Base-by-base conservation (phyloP, 192 early-diverging fungal species). In the Rhizophagus sp. region DNA sequence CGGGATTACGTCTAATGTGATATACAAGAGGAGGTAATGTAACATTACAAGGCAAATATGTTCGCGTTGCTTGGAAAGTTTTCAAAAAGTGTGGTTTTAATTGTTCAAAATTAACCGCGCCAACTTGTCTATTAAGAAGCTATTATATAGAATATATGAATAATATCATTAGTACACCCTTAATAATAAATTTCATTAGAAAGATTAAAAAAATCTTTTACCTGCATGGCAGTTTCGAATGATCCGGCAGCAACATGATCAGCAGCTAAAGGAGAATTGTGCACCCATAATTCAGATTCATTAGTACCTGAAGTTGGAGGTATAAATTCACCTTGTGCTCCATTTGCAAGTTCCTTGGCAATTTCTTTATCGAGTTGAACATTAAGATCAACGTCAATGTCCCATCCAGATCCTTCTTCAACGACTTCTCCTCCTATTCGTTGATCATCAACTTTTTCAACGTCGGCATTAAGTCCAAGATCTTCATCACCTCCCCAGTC, bases 171-270 rank as follows among this genome's bases (percentile, higher is more conserved):
- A 52, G 30, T 34, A 61, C 7, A 2, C 24, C 15, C 2, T 9
- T 6, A 30, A 30, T 1, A 30, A 30, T 30, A 30, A 30, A 30
- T 30, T 30, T 39, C 10, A 27, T 9, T 62, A 17, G 36, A 34
- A 41, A 52, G 22, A 65, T 62, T 63, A 67, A 41, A 78, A 83
- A 17, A 30, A 15, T 70, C 36, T 3, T 64, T 71, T 85, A 94
- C 93, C 90, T 94, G 90, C 95, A 99, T 98, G 2, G 97, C 98
- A 39, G 90, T 92, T 79, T 97, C 97, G 83, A 97, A 98, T 30
- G 94, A 92, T 62, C 98, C 98, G 15, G 97, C 97, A 0, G 96
- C 96, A 82, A 97, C 91, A 81, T 98, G 97, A 84, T 99, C 97
- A 0, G 90, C 95, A 17, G 97, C 95, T 73, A 96, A 86, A 27